Evolutionary conservation across 345 rosid species (phyloP).

Genomic region (Rhodomyrtus tomentosa): DNA sequence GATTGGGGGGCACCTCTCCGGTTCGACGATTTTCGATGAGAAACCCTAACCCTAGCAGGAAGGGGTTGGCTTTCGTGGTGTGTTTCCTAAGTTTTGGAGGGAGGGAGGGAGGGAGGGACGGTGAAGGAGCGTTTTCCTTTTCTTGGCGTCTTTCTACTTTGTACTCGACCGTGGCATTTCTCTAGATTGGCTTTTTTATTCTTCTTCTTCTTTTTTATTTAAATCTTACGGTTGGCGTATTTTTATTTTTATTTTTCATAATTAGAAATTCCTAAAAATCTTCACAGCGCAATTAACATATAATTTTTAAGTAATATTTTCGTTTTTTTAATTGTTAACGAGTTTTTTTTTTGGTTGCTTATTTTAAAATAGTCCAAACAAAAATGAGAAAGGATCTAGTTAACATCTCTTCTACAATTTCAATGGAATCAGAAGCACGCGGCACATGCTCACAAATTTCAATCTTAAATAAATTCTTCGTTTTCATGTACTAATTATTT

Average conservation of each 20-base stretch:
- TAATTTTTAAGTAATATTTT: too few species aligned
- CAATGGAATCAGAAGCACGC: neutral
- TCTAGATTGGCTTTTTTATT: neutral
- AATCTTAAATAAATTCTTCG: neutral
- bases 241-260: neutral
- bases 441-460: neutral
- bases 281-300: too few species aligned
- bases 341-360: neutral
- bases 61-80: neutral
- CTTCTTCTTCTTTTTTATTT: neutral
- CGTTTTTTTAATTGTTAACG: rapidly evolving
- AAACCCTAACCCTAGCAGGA: slow-evolving; percentile 21
- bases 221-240: neutral
- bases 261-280: neutral
- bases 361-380: neutral
- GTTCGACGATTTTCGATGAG: neutral
- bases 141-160: neutral
- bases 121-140: neutral
- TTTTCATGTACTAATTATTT: neutral
- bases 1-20: neutral
- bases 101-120: slow-evolving; percentile 17
- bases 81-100: slow-evolving; percentile 13
- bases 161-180: neutral
- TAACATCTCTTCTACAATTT: too few species aligned
- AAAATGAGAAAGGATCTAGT: neutral